Conservation (phyloP, 306 rosid species). For the Rosa lucieae region DNA sequence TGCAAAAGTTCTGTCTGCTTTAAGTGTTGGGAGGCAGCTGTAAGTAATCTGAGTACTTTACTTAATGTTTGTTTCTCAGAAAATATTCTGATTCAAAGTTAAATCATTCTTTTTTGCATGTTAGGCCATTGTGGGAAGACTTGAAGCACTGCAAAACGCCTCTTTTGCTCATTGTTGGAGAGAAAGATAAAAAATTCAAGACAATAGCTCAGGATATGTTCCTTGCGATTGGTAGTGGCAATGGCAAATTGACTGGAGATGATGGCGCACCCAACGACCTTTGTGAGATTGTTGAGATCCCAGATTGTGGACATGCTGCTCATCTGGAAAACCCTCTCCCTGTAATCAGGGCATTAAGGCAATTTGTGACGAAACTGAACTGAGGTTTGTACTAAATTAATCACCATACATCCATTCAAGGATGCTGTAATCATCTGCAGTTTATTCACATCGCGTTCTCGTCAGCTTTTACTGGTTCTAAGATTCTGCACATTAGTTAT, state of each 20-base stretch:
- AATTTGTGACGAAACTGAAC: slow-evolving; percentile 41
- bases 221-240: slow-evolving; percentile 25
- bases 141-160: slow-evolving; percentile 62
- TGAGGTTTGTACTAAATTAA: not conserved
- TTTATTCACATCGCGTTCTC: not conserved
- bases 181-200: slow-evolving; percentile 72
- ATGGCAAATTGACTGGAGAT: slow-evolving; percentile 20
- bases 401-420: not conserved
- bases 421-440: not conserved
- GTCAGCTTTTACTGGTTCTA: not conserved
- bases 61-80: not conserved
- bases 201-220: slow-evolving; percentile 62
- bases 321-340: slow-evolving; percentile 94
- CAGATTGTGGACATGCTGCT: slow-evolving; percentile 77
- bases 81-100: not conserved
- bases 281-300: slow-evolving; percentile 63
- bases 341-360: slow-evolving; percentile 55
- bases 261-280: slow-evolving; percentile 26
- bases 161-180: slow-evolving; percentile 75
- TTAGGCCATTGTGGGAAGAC: slow-evolving; percentile 86
- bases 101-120: slow-evolving; percentile 12
- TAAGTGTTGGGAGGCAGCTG: slow-evolving; percentile 87
- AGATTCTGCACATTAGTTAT: not conserved
- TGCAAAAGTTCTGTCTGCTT: slow-evolving; percentile 67
- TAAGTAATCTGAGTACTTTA: slow-evolving; percentile 33